phyloP scores from a whole-genome alignment of 2,329 filamentous ascomycete genomes.

The Trichophyton rubrum region DNA sequence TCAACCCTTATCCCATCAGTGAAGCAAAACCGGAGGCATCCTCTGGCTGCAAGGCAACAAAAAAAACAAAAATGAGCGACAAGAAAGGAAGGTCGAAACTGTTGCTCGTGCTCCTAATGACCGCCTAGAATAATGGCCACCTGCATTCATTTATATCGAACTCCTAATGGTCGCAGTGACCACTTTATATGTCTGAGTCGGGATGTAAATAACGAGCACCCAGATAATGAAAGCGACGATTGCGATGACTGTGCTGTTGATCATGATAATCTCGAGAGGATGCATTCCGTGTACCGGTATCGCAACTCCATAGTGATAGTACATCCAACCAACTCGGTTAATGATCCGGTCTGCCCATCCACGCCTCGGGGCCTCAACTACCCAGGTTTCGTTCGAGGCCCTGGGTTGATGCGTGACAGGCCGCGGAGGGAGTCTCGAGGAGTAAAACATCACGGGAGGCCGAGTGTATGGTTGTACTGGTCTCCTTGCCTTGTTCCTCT shows the following conservation, averaged over 20 bases:
- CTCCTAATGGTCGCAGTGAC: too few relatives aligned
- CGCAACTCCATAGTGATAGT: conserved; percentile 2
- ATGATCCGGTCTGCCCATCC: neutral
- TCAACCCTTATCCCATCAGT: neutral
- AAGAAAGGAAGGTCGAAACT: neutral
- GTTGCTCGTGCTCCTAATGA: neutral
- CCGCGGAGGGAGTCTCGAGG: neutral
- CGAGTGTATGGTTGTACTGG: neutral
- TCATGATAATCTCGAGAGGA: neutral
- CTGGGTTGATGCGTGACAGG: neutral
- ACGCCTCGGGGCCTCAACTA: too few relatives aligned
- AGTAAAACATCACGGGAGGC: neutral
- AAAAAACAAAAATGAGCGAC: neutral
- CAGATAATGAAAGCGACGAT: neutral
- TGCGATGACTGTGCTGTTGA: neutral
- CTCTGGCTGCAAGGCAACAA: neutral
- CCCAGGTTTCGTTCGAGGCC: too few relatives aligned
- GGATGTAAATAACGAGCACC: neutral
- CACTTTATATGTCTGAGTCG: neutral
- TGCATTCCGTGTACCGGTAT: conserved; percentile 1
- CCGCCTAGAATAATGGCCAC: neutral
- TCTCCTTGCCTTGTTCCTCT: neutral
- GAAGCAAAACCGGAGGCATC: neutral
- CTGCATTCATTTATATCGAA: neutral
- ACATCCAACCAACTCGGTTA: neutral